phyloP scores from a whole-genome alignment of 495 filamentous ascomycete genomes.

The Neurospora pannonica region DNA sequence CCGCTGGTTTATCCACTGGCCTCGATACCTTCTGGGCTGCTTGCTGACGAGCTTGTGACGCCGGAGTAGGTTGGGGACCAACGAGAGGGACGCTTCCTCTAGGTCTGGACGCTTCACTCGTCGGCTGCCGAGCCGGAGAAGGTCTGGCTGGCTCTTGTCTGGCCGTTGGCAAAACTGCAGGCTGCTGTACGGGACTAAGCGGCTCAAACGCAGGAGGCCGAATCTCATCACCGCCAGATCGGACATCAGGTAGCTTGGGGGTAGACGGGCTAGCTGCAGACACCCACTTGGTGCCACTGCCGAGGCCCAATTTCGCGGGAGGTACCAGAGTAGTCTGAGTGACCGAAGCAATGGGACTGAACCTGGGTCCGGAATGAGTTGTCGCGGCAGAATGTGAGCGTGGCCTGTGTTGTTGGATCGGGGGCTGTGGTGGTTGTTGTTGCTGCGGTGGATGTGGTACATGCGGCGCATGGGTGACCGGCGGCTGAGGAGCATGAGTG shows the following conservation, averaged over 20 bases:
- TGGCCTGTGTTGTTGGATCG: conserved; percentile 9
- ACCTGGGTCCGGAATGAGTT: conserved; percentile 1
- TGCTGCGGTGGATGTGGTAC: conserved; percentile 1
- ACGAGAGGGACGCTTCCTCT: background rate
- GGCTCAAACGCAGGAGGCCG: conserved; percentile 37
- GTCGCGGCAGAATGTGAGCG: background rate
- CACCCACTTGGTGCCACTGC: conserved; percentile 41
- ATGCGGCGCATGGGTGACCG: background rate
- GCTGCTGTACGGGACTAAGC: conserved; percentile 29
- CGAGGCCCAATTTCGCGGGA: conserved; percentile 12
- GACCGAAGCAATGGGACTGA: conserved; percentile 7
- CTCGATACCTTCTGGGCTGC: conserved; percentile 10
- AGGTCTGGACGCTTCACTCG: background rate
- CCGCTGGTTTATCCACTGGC: conserved; percentile 1
- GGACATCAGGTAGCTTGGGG: conserved; percentile 19
- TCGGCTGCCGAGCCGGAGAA: background rate
- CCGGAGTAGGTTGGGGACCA: conserved; percentile 13
- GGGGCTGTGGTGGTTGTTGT: background rate
- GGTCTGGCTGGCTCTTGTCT: background rate
- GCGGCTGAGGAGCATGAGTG: background rate
- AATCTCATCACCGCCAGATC: conserved; percentile 19
- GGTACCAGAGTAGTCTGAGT: conserved; percentile 10
- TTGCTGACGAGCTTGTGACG: conserved; percentile 12
- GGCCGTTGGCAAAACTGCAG: background rate
- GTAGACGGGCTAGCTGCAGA: conserved; percentile 36